A percentile compares a stretch with the other conserved stretches of the same genome.
phyloP scores from a whole-genome alignment of 192 early-diverging fungal genomes.

The Podila epigama region DNA sequence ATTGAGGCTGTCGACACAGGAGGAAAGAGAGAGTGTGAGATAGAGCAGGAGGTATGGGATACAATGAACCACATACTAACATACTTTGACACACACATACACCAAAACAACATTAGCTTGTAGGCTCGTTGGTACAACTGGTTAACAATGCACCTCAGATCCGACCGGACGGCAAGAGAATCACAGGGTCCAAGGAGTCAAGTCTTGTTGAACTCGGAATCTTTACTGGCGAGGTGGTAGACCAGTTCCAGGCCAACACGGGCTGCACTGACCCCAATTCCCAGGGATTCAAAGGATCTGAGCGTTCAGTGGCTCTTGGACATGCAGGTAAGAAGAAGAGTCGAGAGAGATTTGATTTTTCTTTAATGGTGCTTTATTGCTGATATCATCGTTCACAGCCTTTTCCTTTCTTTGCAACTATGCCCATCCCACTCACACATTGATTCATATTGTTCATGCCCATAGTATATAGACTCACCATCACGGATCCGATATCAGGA shows the following conservation, averaged over 20 bases:
- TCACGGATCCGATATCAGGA: constrained; percentile 21
- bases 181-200: constrained; percentile 22
- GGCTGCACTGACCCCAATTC: constrained; percentile 22
- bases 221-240: constrained; percentile 7
- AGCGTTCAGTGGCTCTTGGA: constrained; percentile 21
- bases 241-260: background rate
- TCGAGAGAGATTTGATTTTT: background rate
- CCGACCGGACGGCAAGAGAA: constrained; percentile 29
- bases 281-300: constrained; percentile 23
- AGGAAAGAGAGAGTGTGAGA: background rate
- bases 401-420: background rate
- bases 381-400: background rate
- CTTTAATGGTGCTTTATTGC: background rate
- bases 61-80: too few species aligned
- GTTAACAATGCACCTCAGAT: constrained; percentile 40
- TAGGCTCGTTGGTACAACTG: constrained; percentile 21
- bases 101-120: constrained; percentile 5
- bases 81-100: too few species aligned
- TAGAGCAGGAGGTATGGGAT: too few species aligned
- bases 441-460: background rate
- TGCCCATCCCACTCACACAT: too few species aligned
- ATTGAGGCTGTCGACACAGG: background rate
- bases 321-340: constrained; percentile 21
- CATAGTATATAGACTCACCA: constrained; percentile 27
- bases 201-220: constrained; percentile 32